A percentile compares a stretch with the other conserved stretches of the same genome.
Evolutionary conservation across 2,329 filamentous ascomycete species (phyloP).

Genomic region (Nakataea oryzae): DNA sequence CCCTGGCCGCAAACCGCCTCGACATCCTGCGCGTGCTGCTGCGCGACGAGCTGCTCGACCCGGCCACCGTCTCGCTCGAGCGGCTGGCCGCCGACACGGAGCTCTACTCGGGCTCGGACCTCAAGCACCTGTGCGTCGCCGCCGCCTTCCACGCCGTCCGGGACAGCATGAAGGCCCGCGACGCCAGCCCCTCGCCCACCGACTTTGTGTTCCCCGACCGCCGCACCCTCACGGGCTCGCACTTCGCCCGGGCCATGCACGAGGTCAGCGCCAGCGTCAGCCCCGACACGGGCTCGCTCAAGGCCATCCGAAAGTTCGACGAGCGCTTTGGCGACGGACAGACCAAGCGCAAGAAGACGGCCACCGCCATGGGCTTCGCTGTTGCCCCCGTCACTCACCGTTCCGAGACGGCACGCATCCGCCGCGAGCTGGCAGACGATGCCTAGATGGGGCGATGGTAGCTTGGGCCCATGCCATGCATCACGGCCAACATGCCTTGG

Average conservation of each 20-base stretch:
- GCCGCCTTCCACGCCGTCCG: slow-evolving; percentile 71
- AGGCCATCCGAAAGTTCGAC: slow-evolving; percentile 88
- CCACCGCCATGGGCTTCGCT: slow-evolving; percentile 48
- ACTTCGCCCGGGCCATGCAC: slow-evolving; percentile 77
- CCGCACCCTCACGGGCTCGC: slow-evolving; percentile 52
- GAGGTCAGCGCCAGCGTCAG: slow-evolving; percentile 90
- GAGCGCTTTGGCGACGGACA: slow-evolving; percentile 84
- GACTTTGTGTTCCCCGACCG: slow-evolving; percentile 55
- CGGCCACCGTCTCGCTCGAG: slow-evolving; percentile 45
- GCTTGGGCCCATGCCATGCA: background rate
- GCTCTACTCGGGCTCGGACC: slow-evolving; percentile 72
- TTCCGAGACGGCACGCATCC: slow-evolving; percentile 34
- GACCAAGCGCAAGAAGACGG: slow-evolving; percentile 51
- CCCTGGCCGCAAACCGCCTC: slow-evolving; percentile 47
- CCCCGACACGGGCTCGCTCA: slow-evolving; percentile 83
- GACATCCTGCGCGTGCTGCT: slow-evolving; percentile 61
- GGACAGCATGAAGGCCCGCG: slow-evolving; percentile 47
- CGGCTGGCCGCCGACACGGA: slow-evolving; percentile 57
- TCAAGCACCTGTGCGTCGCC: slow-evolving; percentile 74
- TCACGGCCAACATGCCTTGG: background rate
- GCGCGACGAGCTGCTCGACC: slow-evolving; percentile 52
- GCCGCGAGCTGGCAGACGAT: slow-evolving; percentile 7
- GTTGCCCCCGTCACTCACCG: slow-evolving; percentile 27
- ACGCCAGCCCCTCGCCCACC: slow-evolving; percentile 22
- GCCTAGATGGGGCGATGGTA: background rate